These are phyloP conservation scores for Ophiobolus disseminans DNA, from an alignment of 2,329 filamentous ascomycete species.

Conservation along the genomic window DNA sequence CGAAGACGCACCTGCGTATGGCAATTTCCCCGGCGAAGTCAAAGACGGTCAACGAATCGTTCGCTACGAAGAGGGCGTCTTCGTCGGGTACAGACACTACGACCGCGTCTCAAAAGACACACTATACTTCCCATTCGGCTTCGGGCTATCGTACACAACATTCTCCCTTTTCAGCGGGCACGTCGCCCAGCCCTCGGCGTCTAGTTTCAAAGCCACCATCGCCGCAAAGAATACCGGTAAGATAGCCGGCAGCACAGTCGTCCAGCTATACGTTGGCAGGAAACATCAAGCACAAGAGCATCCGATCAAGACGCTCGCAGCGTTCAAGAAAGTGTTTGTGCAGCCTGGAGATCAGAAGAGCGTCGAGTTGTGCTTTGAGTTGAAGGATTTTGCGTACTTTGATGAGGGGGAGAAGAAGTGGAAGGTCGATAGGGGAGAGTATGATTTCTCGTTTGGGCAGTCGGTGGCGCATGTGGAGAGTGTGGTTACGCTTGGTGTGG, in stretches of 20 bases:
- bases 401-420: conserved; percentile 35
- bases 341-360: conserved; percentile 63
- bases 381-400: conserved; percentile 43
- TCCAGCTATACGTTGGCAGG: conserved; percentile 67
- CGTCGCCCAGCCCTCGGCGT: conserved; percentile 67
- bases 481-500: conserved; percentile 31
- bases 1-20: conserved; percentile 46
- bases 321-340: conserved; percentile 70
- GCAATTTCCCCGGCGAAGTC: conserved; percentile 50
- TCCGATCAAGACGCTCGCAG: conserved; percentile 72
- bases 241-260: conserved; percentile 57
- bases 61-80: conserved; percentile 60
- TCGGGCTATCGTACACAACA: conserved; percentile 49
- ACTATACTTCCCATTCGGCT: conserved; percentile 50
- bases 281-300: conserved; percentile 47
- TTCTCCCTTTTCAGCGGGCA: conserved; percentile 56
- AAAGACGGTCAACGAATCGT: conserved; percentile 66
- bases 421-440: conserved; percentile 40
- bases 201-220: conserved; percentile 41
- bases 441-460: conserved; percentile 44
- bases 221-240: conserved; percentile 61
- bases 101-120: conserved; percentile 67
- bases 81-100: conserved; percentile 64
- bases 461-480: conserved; percentile 34
- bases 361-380: conserved; percentile 56